Evolutionary conservation across 169 alveolate species (phyloP).

Genomic region (Eimeria sp.): DNA sequence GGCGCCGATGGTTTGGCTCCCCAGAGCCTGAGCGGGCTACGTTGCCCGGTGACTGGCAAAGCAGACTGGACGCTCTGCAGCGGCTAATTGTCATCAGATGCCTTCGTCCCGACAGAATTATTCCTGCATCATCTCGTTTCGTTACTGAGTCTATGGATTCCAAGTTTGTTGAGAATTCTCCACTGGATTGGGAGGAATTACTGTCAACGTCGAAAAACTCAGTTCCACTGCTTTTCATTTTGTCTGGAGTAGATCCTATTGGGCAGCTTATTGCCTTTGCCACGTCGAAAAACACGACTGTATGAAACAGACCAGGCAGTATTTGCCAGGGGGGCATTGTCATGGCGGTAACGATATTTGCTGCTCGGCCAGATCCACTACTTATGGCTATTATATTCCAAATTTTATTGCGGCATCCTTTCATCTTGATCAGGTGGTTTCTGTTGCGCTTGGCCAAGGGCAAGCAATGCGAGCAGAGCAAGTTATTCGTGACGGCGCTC

Average conservation of each 20-base stretch:
- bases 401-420: background rate
- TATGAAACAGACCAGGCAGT: background rate
- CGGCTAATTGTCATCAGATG: constrained; percentile 92
- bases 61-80: constrained; percentile 94
- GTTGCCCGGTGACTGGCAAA: constrained; percentile 98
- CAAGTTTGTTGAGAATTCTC: constrained; percentile 94
- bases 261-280: constrained; percentile 92
- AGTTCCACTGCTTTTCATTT: constrained; percentile 94
- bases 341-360: background rate
- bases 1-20: constrained; percentile 87
- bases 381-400: background rate
- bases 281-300: constrained; percentile 82
- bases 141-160: constrained; percentile 93
- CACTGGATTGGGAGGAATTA: constrained; percentile 94
- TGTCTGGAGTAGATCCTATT: constrained; percentile 97
- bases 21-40: constrained; percentile 94
- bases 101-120: constrained; percentile 96
- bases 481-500: constrained; percentile 94
- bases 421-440: constrained; percentile 64
- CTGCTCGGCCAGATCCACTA: background rate
- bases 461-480: constrained; percentile 95
- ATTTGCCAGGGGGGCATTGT: background rate
- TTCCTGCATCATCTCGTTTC: constrained; percentile 93
- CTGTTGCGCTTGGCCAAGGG: constrained; percentile 97
- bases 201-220: constrained; percentile 90